Evolutionary conservation across 2,329 filamentous ascomycete species (phyloP).

Genomic region (Monilinia polystroma): DNA sequence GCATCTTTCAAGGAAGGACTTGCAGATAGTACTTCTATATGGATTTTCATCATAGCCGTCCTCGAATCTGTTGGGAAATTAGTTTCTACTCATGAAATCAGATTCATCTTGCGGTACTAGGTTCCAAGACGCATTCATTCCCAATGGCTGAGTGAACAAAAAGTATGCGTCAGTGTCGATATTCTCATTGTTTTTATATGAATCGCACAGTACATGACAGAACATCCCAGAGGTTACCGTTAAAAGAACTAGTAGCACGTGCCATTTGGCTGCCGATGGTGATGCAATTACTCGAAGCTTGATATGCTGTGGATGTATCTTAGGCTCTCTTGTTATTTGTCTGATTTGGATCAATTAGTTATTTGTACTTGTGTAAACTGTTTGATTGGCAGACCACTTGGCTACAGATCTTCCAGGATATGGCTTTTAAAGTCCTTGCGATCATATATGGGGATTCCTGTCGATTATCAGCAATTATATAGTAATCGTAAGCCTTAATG

Average conservation of each 20-base stretch:
- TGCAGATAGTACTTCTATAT: background rate
- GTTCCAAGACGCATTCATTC: background rate
- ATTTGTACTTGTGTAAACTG: background rate
- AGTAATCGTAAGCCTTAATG: background rate
- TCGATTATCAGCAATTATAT: background rate
- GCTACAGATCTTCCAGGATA: no score
- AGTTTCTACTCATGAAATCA: background rate
- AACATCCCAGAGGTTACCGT: no score
- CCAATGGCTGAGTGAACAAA: background rate
- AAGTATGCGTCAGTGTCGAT: background rate
- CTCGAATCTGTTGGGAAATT: background rate
- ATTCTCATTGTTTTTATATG: background rate
- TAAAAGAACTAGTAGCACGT: background rate
- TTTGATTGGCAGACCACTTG: background rate
- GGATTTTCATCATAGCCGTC: background rate
- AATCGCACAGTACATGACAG: no score
- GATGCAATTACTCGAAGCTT: background rate
- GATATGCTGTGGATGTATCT: background rate
- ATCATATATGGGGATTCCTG: background rate
- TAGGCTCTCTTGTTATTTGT: background rate
- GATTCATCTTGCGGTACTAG: background rate
- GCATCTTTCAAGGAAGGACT: background rate
- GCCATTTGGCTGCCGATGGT: background rate
- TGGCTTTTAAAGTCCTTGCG: rapidly evolving
- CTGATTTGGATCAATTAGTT: background rate